Base-by-base conservation (phyloP, 306 rosid species). In the Prunus dulcis region DNA sequence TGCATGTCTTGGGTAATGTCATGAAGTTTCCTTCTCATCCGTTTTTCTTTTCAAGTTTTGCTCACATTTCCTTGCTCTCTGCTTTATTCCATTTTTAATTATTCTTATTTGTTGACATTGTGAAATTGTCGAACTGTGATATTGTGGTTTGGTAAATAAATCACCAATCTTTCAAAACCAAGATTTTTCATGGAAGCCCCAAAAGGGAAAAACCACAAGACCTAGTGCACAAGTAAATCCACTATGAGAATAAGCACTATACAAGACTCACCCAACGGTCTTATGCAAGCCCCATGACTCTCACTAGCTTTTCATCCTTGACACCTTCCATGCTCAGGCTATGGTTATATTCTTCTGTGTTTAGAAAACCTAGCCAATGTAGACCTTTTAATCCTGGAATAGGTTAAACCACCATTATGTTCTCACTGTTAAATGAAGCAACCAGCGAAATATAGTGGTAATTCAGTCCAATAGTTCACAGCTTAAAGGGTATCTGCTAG, bases 1-100 rank as follows among this genome's bases (percentile, higher is more conserved):
- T 95, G 99, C 89, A 95, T 95, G 99, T 92, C 99, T 79, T 95
- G 99, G 99, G 97, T 95, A 95, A 85, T 88, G 69, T 64, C 64
- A n/a, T 64, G 49, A 28, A 57, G 22, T 55, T 41, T 61, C 17
- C 41, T 27, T 32, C 2, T 34, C 51, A 47, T 60, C 56, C 3
- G 0, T 56, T 43, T 34, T 77, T 56, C 12, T 17, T 55, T 13
- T 3, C 20, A 49, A 28, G 34, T 10, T 23, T 15, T 82, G 22
- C 45, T 70, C 20, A 63, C 32, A 25, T 62, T 69, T 58, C 30
- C 74, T 52, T 41, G 11, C 23, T 50, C 47, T 41, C 30, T 41
- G 41, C n/a, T 58, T 61, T 27, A 12, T 28, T 74, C 1, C 19
- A 25, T 60, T 32, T 49, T 65, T 25, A n/a, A 28, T 22, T 46